phyloP scores from a whole-genome alignment of 2,329 filamentous ascomycete species.

The Pseudogymnoascus sp. region DNA sequence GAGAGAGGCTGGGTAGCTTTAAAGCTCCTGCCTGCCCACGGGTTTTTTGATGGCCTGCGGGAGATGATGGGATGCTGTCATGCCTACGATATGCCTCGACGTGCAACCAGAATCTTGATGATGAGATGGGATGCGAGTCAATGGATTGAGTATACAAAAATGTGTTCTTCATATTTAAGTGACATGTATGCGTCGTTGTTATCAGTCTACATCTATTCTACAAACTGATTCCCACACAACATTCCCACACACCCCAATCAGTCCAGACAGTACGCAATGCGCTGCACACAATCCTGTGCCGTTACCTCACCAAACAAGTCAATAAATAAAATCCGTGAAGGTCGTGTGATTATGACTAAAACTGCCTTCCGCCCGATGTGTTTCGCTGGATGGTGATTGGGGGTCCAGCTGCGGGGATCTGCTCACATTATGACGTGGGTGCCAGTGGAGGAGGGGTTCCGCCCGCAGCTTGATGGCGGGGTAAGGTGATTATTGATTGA shows the following conservation, averaged over 20 bases:
- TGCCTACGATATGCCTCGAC: constrained; percentile 3
- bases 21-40: constrained; percentile 27
- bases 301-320: not conserved
- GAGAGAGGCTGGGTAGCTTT: constrained; percentile 29
- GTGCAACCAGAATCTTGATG: constrained; percentile 7
- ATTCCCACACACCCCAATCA: not conserved
- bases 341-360: constrained; percentile 10
- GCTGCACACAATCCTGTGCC: not conserved
- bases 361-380: not conserved
- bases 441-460: not conserved
- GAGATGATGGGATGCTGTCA: not conserved
- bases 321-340: not conserved
- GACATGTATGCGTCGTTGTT: not conserved
- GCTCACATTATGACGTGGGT: constrained; percentile 6
- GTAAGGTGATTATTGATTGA: constrained; percentile 7
- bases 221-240: not conserved
- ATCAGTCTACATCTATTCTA: not conserved
- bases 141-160: constrained; percentile 7
- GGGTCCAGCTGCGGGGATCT: constrained; percentile 1
- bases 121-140: constrained; percentile 4
- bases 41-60: not conserved
- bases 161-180: not conserved
- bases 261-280: too few species aligned
- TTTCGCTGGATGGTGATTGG: not conserved
- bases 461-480: not conserved